phyloP scores from a whole-genome alignment of 768 basidiomycete species.

The Boletus tomentosulus region DNA sequence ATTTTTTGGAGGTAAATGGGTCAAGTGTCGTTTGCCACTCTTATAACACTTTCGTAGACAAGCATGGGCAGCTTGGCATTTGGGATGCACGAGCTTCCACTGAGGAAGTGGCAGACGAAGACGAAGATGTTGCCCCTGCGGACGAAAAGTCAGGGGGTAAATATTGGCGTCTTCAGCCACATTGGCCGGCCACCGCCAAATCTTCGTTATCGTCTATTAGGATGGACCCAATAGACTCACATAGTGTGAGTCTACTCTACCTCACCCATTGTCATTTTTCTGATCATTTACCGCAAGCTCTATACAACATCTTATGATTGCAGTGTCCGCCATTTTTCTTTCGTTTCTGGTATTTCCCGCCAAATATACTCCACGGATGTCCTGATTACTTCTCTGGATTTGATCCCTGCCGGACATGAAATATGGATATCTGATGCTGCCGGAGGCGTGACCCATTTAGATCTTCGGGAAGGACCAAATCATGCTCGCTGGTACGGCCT shows the following conservation, averaged over 20 bases:
- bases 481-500: conserved; percentile 59
- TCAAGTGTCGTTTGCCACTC: background rate
- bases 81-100: conserved; percentile 77
- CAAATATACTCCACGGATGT: conserved; percentile 59
- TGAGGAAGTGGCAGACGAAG: conserved; percentile 66
- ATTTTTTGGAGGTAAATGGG: conserved; percentile 71
- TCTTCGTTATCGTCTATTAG: conserved; percentile 79
- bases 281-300: conserved; percentile 41
- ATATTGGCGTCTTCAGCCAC: conserved; percentile 75
- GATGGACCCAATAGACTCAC: conserved; percentile 70
- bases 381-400: conserved; percentile 68
- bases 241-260: conserved; percentile 47
- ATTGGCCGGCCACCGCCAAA: conserved; percentile 79
- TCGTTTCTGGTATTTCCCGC: conserved; percentile 64
- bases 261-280: background rate
- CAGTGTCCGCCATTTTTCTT: conserved; percentile 68
- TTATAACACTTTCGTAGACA: conserved; percentile 48
- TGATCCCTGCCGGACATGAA: conserved; percentile 64
- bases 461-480: conserved; percentile 59
- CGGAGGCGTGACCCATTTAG: conserved; percentile 73
- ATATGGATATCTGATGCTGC: conserved; percentile 79
- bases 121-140: conserved; percentile 41
- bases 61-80: conserved; percentile 77
- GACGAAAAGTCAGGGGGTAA: conserved; percentile 59
- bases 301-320: conserved; percentile 83